Conservation (phyloP, 2,329 filamentous ascomycete genomes). For the Ceratocystis diversiconidia region DNA sequence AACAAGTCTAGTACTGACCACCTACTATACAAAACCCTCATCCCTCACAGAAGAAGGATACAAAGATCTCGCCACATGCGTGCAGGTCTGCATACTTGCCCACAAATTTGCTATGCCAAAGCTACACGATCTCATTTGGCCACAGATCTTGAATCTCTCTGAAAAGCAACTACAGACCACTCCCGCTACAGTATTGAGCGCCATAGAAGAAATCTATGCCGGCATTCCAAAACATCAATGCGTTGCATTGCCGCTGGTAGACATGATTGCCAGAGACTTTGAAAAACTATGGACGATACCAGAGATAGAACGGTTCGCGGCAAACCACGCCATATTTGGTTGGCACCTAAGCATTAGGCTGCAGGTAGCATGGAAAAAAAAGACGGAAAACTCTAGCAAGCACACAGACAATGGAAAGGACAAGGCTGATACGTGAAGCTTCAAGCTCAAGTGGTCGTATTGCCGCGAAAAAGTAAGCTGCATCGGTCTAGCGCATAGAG, state of each 20-base stretch:
- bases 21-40: neutral
- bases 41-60: neutral
- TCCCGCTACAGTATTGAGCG: neutral
- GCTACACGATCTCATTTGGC: neutral
- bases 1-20: neutral
- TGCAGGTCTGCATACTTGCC: neutral
- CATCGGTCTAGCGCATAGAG: no score
- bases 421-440: no score
- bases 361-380: neutral
- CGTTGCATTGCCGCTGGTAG: neutral
- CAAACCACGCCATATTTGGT: neutral
- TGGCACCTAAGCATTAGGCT: conserved; percentile 6
- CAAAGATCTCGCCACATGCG: neutral
- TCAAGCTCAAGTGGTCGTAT: no score
- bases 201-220: neutral
- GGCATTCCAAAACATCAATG: neutral
- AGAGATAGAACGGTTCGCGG: neutral
- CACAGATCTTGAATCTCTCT: neutral
- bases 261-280: neutral
- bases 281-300: neutral
- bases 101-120: neutral
- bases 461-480: no score
- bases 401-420: neutral
- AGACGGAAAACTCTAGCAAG: neutral
- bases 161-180: neutral